Evolutionary conservation across 2,329 filamentous ascomycete genomes (phyloP), one percentile per base, ranked within the genome.

Genomic region (Aspergillus sp.): DNA sequence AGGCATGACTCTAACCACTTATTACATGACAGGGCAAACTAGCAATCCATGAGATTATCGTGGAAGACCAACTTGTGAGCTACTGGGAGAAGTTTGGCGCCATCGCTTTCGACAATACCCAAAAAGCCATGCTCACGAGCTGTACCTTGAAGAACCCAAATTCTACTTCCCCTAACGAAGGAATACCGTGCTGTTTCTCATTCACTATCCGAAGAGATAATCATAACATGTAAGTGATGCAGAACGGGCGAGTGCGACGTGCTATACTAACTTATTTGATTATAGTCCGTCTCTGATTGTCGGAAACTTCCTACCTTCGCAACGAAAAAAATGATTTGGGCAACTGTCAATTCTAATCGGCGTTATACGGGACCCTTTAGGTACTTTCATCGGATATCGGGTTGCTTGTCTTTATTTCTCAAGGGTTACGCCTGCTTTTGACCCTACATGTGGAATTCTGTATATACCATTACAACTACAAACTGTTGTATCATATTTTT

Each of bases 81-180:
- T 99, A 99, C 70, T 99, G 95, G 95, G 95, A 99, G 76, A 96
- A 99, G 69, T 99, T 99, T 70, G 93, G 93, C 50, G 93, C 92
- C 5, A 98, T 99, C 67, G 96, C 95, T 9, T 99, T 99, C 74
- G 95, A 99, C 71, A 86, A 89, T 56, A 88, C 86, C 9, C 95
- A 98, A 71, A 96, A 99, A 73, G 96, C 93, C 20, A 91, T 99
- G 68, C 80, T 99, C 64, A 99, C 95, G 20, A 93, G 90, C 64
- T 99, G 95, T 72, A 89, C 90, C 11, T 78, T 99, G 60, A 96
- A 96, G 75, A 93, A 87, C 64, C 93, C 90, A 3, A 85, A 86
- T 59, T 86, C 89, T 3, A 85, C 86, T 59, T 86, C 88, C 3
- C 51, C 63, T 38, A 85, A 89, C 53, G 85, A 89, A 18, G 86